phyloP scores from a whole-genome alignment of 2,329 filamentous ascomycete species.

The Aspergillus japonicus region DNA sequence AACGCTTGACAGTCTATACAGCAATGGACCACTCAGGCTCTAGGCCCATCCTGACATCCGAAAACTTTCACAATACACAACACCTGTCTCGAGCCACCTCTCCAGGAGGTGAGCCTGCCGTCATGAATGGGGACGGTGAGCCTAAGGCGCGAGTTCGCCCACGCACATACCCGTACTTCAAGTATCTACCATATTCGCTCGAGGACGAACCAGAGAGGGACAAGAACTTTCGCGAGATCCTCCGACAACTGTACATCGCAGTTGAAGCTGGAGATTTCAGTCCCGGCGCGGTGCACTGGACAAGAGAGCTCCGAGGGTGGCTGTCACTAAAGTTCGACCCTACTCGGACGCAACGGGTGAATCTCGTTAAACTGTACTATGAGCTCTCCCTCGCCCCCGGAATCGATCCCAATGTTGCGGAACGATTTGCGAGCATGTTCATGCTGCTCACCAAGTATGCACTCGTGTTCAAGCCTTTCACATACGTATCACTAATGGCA shows the following conservation, averaged over 20 bases:
- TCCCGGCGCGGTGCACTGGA: conserved; percentile 94
- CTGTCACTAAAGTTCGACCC: conserved; percentile 96
- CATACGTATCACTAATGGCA: conserved; percentile 20
- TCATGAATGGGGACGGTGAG: conserved; percentile 54
- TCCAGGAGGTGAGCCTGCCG: conserved; percentile 59
- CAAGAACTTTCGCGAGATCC: conserved; percentile 76
- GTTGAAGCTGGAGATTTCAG: conserved; percentile 91
- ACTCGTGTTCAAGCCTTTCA: neutral
- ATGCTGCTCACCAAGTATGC: conserved; percentile 88
- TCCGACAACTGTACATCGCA: conserved; percentile 90
- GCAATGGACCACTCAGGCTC: conserved; percentile 38
- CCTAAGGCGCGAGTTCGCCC: conserved; percentile 70
- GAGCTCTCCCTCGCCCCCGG: conserved; percentile 89
- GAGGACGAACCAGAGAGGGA: conserved; percentile 79
- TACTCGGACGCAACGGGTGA: conserved; percentile 76
- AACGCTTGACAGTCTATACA: conserved; percentile 18
- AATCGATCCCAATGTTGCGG: conserved; percentile 74
- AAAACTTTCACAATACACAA: conserved; percentile 50
- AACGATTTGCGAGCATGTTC: conserved; percentile 96
- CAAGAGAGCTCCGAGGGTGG: conserved; percentile 92
- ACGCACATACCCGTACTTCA: conserved; percentile 89
- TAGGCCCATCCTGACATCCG: conserved; percentile 37
- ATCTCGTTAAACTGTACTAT: conserved; percentile 88
- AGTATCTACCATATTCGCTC: conserved; percentile 82
- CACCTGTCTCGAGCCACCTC: conserved; percentile 84